Conservation (phyloP, 345 rosid genomes). For the Hibiscus trionum region DNA sequence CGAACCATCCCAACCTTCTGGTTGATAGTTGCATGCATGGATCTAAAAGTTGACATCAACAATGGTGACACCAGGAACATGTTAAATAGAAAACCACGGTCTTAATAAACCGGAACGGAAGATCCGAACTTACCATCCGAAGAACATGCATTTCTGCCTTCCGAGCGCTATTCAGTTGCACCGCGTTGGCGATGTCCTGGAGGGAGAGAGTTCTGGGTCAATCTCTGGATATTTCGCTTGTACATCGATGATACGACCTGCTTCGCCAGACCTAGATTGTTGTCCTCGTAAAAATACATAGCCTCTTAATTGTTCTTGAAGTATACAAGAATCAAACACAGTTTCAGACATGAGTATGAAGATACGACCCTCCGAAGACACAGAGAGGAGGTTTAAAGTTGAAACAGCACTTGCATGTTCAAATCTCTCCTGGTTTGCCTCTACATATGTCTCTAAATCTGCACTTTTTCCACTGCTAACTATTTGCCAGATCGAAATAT, state of each 20-base stretch:
- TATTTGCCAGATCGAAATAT: constrained; percentile 60
- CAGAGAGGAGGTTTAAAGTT: neutral
- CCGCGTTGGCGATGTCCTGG: constrained; percentile 82
- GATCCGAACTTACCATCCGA: constrained; percentile 54
- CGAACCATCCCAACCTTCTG: constrained; percentile 99
- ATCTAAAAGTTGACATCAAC: constrained; percentile 40
- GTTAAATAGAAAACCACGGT: neutral
- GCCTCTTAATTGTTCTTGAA: neutral
- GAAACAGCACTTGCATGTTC: constrained; percentile 46
- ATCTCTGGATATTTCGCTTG: constrained; percentile 83
- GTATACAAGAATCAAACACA: neutral
- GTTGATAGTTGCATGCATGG: constrained; percentile 87
- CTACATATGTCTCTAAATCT: constrained; percentile 51
- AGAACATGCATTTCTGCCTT: constrained; percentile 99
- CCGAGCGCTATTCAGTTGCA: constrained; percentile 61
- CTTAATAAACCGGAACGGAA: constrained; percentile 8
- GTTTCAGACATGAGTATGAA: neutral
- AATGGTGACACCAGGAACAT: neutral
- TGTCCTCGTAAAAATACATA: constrained; percentile 51
- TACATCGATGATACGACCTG: constrained; percentile 89
- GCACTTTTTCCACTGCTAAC: constrained; percentile 50
- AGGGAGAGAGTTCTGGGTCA: constrained; percentile 95
- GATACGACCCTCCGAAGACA: too few species aligned
- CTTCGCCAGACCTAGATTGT: constrained; percentile 82
- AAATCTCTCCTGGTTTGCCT: constrained; percentile 45